phyloP scores from a whole-genome alignment of 495 filamentous ascomycete genomes.

The Neurospora sp. region DNA sequence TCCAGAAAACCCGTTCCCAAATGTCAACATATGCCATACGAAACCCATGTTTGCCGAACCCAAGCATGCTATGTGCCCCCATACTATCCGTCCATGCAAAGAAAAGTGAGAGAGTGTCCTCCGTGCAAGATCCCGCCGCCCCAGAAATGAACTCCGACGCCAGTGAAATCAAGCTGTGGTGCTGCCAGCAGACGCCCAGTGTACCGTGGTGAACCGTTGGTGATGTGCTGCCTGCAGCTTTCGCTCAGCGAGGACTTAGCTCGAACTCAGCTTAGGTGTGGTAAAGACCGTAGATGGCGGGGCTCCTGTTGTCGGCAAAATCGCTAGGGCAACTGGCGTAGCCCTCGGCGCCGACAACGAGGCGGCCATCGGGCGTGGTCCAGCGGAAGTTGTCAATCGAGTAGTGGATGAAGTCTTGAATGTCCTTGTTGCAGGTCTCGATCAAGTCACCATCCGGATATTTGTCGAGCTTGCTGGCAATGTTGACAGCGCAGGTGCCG shows the following conservation, averaged over 20 bases:
- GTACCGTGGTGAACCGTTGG: not conserved
- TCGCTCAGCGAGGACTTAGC: not conserved
- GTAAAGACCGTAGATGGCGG: not conserved
- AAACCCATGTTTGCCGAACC: not conserved
- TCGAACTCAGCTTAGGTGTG: not conserved
- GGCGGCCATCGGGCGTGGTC: not conserved
- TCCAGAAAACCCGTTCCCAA: not conserved
- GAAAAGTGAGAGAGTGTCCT: not conserved
- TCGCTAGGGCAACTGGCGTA: not conserved
- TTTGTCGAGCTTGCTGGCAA: not conserved
- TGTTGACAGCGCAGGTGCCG: not conserved
- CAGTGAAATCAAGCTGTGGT: not conserved
- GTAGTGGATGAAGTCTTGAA: not conserved
- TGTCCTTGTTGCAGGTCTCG: not conserved
- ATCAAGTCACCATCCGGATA: not conserved
- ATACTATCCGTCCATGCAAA: not conserved
- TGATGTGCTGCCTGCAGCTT: not conserved
- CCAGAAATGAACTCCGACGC: not conserved
- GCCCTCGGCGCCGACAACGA: not conserved
- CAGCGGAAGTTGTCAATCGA: not conserved
- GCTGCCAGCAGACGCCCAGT: not conserved
- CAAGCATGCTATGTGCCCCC: not conserved
- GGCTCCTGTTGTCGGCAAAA: not conserved
- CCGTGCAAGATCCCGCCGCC: not conserved
- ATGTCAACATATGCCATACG: not conserved